phyloP scores from a whole-genome alignment of 2,329 filamentous ascomycete species.

The Fusarium globosum region DNA sequence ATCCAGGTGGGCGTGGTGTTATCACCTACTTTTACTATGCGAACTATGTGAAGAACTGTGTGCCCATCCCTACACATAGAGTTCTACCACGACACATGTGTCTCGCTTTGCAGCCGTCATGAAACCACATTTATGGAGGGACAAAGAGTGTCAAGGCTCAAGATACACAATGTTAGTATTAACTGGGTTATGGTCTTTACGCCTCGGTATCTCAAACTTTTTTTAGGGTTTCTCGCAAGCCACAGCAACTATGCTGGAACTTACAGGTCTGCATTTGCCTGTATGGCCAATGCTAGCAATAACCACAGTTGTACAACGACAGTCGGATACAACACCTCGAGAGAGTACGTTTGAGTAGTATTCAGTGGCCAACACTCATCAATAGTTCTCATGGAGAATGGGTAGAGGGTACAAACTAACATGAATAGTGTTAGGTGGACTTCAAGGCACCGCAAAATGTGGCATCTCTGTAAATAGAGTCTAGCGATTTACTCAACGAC shows the following conservation, averaged over 20 bases:
- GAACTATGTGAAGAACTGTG: background rate
- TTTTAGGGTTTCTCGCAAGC: background rate
- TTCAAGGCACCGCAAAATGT: background rate
- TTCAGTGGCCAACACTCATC: background rate
- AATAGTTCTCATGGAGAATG: background rate
- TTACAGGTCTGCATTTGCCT: background rate
- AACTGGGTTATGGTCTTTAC: background rate
- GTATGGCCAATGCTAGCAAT: background rate
- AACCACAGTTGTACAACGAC: background rate
- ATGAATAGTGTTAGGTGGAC: background rate
- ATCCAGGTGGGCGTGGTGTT: too few relatives aligned
- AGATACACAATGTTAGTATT: background rate
- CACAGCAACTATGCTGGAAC: conserved; percentile 6
- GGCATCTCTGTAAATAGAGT: background rate
- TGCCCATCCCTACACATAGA: background rate
- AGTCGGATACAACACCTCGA: background rate
- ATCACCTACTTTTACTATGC: too few relatives aligned
- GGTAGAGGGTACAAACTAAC: background rate
- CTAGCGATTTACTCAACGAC: too few relatives aligned
- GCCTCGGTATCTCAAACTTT: background rate
- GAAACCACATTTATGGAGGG: background rate
- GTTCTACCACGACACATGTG: background rate
- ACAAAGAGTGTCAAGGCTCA: background rate
- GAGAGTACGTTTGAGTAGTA: background rate
- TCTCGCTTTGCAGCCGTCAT: background rate